Conservation (phyloP, 2,329 filamentous ascomycete genomes). For the Fusarium avenaceum region DNA sequence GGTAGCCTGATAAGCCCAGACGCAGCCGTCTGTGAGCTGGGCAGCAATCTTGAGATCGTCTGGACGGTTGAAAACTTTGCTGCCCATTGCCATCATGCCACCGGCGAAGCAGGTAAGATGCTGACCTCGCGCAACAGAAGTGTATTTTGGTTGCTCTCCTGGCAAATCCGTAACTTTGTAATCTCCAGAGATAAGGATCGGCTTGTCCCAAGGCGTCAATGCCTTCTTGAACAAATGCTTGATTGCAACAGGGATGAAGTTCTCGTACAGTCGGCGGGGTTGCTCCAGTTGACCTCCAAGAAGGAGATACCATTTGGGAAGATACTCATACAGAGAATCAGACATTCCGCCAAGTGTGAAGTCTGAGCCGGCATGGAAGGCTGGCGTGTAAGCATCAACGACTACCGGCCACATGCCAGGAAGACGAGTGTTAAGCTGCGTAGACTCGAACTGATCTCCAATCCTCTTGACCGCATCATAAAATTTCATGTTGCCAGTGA, state of each 20-base stretch:
- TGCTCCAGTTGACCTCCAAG: slow-evolving; percentile 67
- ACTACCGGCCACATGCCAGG: slow-evolving; percentile 74
- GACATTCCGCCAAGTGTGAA: slow-evolving; percentile 69
- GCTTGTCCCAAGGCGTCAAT: slow-evolving; percentile 68
- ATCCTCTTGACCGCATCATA: slow-evolving; percentile 73
- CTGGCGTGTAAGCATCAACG: slow-evolving; percentile 58
- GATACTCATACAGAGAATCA: slow-evolving; percentile 74
- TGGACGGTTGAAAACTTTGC: slow-evolving; percentile 67
- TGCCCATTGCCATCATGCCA: slow-evolving; percentile 75
- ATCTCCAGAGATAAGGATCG: slow-evolving; percentile 74
- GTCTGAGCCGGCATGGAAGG: slow-evolving; percentile 55
- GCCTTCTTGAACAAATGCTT: slow-evolving; percentile 76
- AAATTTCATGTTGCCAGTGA: slow-evolving; percentile 71
- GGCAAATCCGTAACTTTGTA: slow-evolving; percentile 51
- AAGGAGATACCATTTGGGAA: slow-evolving; percentile 74
- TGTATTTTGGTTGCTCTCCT: slow-evolving; percentile 45
- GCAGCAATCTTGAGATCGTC: slow-evolving; percentile 70
- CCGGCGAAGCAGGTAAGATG: slow-evolving; percentile 76
- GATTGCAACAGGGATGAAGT: slow-evolving; percentile 61
- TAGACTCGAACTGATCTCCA: slow-evolving; percentile 65
- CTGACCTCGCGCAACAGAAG: slow-evolving; percentile 59
- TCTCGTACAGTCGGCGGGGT: slow-evolving; percentile 53
- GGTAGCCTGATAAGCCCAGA: slow-evolving; percentile 72
- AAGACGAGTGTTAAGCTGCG: slow-evolving; percentile 66
- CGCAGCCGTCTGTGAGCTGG: slow-evolving; percentile 72